A percentile compares a stretch with the other conserved stretches of the same genome.
Conservation (phyloP, 371 early-diverging fungal species). For the Circinella minor region DNA sequence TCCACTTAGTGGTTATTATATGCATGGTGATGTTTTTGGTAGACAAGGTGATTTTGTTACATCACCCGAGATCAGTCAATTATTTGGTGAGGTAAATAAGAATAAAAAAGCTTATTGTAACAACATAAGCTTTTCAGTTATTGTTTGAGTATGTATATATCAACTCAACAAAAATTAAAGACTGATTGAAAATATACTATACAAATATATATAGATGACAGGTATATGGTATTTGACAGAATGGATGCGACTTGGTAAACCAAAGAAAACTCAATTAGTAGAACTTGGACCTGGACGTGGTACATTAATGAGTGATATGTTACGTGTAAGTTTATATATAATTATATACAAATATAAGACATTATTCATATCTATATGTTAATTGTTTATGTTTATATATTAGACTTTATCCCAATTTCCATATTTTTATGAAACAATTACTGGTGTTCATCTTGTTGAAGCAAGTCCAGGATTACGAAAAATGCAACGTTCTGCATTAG, state of each 20-base stretch:
- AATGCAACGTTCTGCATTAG: slow-evolving; percentile 60
- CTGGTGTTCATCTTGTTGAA: slow-evolving; percentile 82
- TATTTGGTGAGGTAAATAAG: slow-evolving; percentile 90
- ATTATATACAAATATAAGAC: too few species aligned
- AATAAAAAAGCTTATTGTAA: background rate
- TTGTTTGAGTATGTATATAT: too few species aligned
- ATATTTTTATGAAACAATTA: slow-evolving; percentile 64
- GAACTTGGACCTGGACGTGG: slow-evolving; percentile 97
- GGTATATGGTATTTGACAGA: slow-evolving; percentile 83
- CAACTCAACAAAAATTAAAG: too few species aligned
- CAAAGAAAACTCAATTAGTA: slow-evolving; percentile 69
- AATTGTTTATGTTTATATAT: background rate
- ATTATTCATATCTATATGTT: background rate
- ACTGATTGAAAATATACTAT: background rate
- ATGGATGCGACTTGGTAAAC: slow-evolving; percentile 70
- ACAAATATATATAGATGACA: slow-evolving; percentile 54
- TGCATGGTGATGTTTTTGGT: slow-evolving; percentile 92
- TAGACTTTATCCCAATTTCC: slow-evolving; percentile 70
- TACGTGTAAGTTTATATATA: slow-evolving; percentile 62
- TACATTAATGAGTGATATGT: slow-evolving; percentile 91
- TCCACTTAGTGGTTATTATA: slow-evolving; percentile 93
- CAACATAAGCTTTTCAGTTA: too few species aligned
- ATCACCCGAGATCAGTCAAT: slow-evolving; percentile 95
- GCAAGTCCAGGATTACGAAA: slow-evolving; percentile 79
- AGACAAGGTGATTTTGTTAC: slow-evolving; percentile 93